Base-by-base conservation (phyloP, 176 grass and related monocot genomes). In the Cymbopogon citratus region DNA sequence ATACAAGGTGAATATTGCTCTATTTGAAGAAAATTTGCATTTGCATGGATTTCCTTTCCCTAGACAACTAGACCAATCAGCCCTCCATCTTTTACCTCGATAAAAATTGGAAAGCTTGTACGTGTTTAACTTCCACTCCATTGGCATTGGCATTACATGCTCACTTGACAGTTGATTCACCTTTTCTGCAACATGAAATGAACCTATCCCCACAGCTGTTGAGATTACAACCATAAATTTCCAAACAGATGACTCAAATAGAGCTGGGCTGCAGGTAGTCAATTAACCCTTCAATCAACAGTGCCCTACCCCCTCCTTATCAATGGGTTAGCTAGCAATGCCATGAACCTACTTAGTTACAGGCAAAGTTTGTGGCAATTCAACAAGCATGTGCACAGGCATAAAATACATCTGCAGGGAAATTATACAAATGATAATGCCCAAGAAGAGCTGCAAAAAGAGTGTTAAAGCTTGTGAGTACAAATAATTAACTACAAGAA, bases 341-440 rank as follows among this genome's bases (percentile, higher is more conserved):
- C 49, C 60, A 24, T 59, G 24, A 29, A 28, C 61, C 80, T 90
- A 90, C 62, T 86, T 90, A 12, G 88, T 44, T 79, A 73, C 68
- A 52, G 80, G 74, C 40, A 90, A 63, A 63, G 80, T 75, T 86
- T 90, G 88, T 75, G 92, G 92, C 66, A 98, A 92, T 54, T 92
- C 88, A 49, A 98, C 79, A 60, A 94, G 84, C 95, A 82, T 75
- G 73, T 88, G 92, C 43, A 89, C 86, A 69, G 95, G 95, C 84
- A 93, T 90, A 88, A 98, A 98, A 89, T 98, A 98, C 95, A 99
- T 92, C 60, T 99, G 92, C 85, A 99, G 64, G 38, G 92, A 95
- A 74, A 93, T 91, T 88, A 95, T 99, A 87, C 92, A 99, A 70
- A 99, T 93, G 51, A 93, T 51, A 85, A 99, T 93, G 82, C 96